Conservation (phyloP, 192 early-diverging fungal species). For the Coemansia asiatica region DNA sequence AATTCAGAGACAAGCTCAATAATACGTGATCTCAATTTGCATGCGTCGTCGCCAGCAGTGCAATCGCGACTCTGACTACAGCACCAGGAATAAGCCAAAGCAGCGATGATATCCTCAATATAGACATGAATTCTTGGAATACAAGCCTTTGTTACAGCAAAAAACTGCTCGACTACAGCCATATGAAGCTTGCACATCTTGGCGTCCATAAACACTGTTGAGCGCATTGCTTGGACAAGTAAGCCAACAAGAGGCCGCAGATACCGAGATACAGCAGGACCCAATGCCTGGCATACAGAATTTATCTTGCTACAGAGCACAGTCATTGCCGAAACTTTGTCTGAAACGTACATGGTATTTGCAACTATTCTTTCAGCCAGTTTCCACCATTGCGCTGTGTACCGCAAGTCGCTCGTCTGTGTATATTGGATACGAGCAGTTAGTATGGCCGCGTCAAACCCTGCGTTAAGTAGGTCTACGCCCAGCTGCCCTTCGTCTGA, state of each 20-base stretch:
- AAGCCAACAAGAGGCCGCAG: conserved; percentile 37
- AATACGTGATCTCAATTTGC: neutral
- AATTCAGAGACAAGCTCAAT: neutral
- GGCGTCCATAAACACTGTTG: conserved; percentile 16
- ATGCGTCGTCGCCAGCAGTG: neutral
- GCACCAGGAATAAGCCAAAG: conserved; percentile 40
- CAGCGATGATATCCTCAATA: conserved; percentile 24
- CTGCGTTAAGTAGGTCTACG: conserved; percentile 15
- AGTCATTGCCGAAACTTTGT: conserved; percentile 22
- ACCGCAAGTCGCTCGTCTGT: neutral
- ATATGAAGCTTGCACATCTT: conserved; percentile 21
- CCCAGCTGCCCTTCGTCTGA: conserved; percentile 14
- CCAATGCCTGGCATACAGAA: conserved; percentile 18
- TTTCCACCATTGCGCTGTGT: conserved; percentile 28
- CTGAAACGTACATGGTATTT: conserved; percentile 32
- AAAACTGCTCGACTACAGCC: conserved; percentile 20
- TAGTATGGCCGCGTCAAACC: conserved; percentile 17
- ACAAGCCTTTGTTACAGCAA: conserved; percentile 22
- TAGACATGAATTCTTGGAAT: conserved; percentile 24
- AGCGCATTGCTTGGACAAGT: conserved; percentile 16
- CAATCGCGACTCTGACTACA: neutral
- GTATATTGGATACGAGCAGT: conserved; percentile 11
- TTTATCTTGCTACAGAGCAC: conserved; percentile 23
- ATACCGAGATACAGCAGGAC: conserved; percentile 28
- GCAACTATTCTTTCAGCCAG: conserved; percentile 23